A percentile compares a stretch with the other conserved stretches of the same genome.
Evolutionary conservation across 805 yeast species (phyloP).

Genomic region (Sungouiella thailandica): DNA sequence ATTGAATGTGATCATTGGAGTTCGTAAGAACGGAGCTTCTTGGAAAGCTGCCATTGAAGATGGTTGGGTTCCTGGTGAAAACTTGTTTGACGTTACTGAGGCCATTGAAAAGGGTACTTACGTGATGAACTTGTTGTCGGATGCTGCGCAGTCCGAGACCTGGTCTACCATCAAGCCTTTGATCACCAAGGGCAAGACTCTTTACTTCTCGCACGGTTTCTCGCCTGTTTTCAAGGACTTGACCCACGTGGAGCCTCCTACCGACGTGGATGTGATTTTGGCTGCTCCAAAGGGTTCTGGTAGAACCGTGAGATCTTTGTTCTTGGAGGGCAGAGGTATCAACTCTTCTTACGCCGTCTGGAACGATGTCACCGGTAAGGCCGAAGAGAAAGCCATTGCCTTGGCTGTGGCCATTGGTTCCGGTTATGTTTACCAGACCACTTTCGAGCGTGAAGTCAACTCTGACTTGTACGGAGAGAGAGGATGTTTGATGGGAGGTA

Average conservation of each 20-base stretch:
- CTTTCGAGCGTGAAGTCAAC: slow-evolving; percentile 98
- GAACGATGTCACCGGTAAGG: slow-evolving; percentile 99
- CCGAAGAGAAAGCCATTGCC: slow-evolving; percentile 98
- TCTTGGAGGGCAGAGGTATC: slow-evolving; percentile 99
- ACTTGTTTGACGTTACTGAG: slow-evolving; percentile 90
- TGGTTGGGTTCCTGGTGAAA: slow-evolving; percentile 99
- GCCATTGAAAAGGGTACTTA: slow-evolving; percentile 90
- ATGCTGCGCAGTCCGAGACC: slow-evolving; percentile 99
- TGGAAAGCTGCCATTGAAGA: slow-evolving; percentile 99
- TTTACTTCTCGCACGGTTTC: slow-evolving; percentile 99
- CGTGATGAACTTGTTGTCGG: slow-evolving; percentile 96
- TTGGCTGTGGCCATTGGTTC: slow-evolving; percentile 99
- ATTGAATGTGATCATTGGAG: slow-evolving; percentile 95
- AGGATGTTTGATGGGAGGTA: slow-evolving; percentile 99
- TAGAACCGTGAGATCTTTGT: slow-evolving; percentile 97
- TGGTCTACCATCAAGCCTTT: slow-evolving; percentile 85
- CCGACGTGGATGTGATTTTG: slow-evolving; percentile 90
- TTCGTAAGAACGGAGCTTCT: slow-evolving; percentile 96
- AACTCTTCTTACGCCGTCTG: slow-evolving; percentile 99
- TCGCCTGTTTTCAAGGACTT: slow-evolving; percentile 98
- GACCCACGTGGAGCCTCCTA: slow-evolving; percentile 94
- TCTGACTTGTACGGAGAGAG: slow-evolving; percentile 99
- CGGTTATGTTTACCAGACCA: slow-evolving; percentile 99
- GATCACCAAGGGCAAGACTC: slow-evolving; percentile 94
- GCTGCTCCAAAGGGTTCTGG: slow-evolving; percentile 99